Evolutionary conservation across 805 yeast genomes (phyloP).

Genomic region (Diddensiella transvaalensis): DNA sequence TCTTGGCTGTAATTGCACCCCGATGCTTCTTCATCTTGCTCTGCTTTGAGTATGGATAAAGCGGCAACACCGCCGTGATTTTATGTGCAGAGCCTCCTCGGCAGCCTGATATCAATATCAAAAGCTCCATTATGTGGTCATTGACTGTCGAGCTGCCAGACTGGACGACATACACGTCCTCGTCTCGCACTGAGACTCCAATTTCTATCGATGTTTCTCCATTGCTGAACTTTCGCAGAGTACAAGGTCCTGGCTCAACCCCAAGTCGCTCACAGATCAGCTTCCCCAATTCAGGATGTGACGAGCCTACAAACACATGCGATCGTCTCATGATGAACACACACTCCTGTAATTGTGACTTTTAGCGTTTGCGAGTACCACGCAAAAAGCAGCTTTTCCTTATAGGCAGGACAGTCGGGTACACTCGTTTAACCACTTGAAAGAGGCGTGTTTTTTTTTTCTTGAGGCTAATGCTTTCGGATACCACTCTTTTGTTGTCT

Average conservation of each 20-base stretch:
- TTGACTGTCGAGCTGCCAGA: slow-evolving; percentile 83
- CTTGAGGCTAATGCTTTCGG: no score
- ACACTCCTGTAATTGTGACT: no score
- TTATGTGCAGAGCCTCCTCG: slow-evolving; percentile 98
- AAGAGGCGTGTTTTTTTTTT: no score
- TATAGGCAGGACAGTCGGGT: no score
- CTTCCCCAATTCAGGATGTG: slow-evolving; percentile 92
- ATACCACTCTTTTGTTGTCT: no score
- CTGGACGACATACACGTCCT: slow-evolving; percentile 91
- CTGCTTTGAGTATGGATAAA: slow-evolving; percentile 96
- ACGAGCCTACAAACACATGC: slow-evolving; percentile 92
- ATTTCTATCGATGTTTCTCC: slow-evolving; percentile 97
- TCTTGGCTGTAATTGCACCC: slow-evolving; percentile 96
- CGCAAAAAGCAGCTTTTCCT: no score
- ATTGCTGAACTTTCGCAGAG: slow-evolving; percentile 87
- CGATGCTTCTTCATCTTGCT: slow-evolving; percentile 98
- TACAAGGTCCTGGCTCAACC: slow-evolving; percentile 89
- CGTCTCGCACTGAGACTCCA: slow-evolving; percentile 93
- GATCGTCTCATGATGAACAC: slow-evolving; percentile 92
- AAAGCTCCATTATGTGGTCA: slow-evolving; percentile 93
- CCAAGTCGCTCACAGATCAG: slow-evolving; percentile 89
- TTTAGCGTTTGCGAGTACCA: no score
- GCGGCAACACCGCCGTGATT: slow-evolving; percentile 95
- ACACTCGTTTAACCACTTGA: no score
- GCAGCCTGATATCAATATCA: slow-evolving; percentile 91